Evolutionary conservation across 2,329 filamentous ascomycete species (phyloP), one percentile per base, ranked within the genome.

Genomic region (Aspergillus vadensis): DNA sequence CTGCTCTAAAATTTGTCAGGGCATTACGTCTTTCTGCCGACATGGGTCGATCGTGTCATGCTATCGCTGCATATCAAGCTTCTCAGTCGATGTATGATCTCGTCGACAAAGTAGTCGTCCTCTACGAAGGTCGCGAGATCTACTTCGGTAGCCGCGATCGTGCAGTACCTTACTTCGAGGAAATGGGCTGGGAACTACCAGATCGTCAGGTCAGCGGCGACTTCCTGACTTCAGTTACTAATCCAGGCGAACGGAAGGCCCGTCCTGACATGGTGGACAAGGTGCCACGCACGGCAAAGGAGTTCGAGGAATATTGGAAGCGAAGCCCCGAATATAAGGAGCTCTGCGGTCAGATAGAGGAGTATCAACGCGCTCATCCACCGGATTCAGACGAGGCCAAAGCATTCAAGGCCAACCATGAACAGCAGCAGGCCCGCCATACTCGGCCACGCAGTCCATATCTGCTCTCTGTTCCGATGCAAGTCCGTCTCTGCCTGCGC

Each of bases 61-160:
- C 58, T 88, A 89, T 0, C 70, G 75, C 36, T 90, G 87, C 68
- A 93, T 88, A 87, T 67, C 80, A 82, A 64, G 80, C 79, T 10
- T 78, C 78, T 38, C 76, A 82, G 64, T 73, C 72, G 30, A 77
- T 81, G 12, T 82, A 81, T 57, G 83, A 87, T 50, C 76, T 85
- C 15, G 92, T 93, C 65, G 89, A 93, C 75, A 92, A 91, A 70
- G 85, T 85, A 0, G 80, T 86, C 0, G 86, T 93, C 0, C 79
- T 92, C 0, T 91, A 92, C 68, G 88, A 91, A 68, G 91, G 91
- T 0, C 83, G 87, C 0, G 84, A 92, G 70, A 92, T 93, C 65
- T 93, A 86, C 77, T 92, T 87, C 65, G 91, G 90, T 0, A 82
- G 84, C 0, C 82, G 86, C 0, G 69, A 69, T 3, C 72, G 77